Evolutionary conservation across 163 green algal species (phyloP), one percentile per base, ranked within the genome.

Genomic region (Chlorella variabilis): DNA sequence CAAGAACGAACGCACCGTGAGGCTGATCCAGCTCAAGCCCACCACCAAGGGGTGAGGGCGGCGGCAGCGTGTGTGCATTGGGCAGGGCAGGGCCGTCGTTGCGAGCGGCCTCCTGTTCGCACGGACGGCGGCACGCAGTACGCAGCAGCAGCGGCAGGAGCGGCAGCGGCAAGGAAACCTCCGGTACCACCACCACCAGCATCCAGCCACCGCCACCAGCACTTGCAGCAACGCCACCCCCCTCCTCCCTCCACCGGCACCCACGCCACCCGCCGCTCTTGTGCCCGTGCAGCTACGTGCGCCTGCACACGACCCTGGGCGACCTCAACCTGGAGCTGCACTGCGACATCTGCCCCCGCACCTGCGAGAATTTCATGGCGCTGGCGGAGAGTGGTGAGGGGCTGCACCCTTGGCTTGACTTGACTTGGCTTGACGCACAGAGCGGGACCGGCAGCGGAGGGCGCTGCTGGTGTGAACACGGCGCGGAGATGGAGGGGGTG

Each of bases 361-460:
- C 96, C 21, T 98, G 93, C 83, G 97, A 99, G 83, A 99, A 99
- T 90, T 99, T 99, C 87, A 74, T 99, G 21, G 92, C 89, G n/a
- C 91, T 98, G 58, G 91, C 85, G 21, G 92, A 95, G 82, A 89
- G 90, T 59, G 94, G 29, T 81, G 59, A 45, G 73, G 8, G 49
- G 29, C 1, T n/a, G n/a, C n/a, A 0, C 1, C 11, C 58, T 25
- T 25, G 54, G 13, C 13, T 18, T 4, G 54, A 21, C 54, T 18
- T n/a, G n/a, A n/a, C n/a, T n/a, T n/a, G n/a, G n/a, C n/a, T n/a
- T n/a, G n/a, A n/a, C n/a, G n/a, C n/a, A n/a, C n/a, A n/a, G n/a
- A n/a, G n/a, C n/a, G n/a, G n/a, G n/a, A n/a, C n/a, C n/a, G n/a
- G n/a, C n/a, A n/a, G n/a, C n/a, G n/a, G n/a, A n/a, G n/a, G n/a